Evolutionary conservation across 306 rosid species (phyloP), one percentile per base, ranked within the genome.

Genomic region (Quillaja saponaria): DNA sequence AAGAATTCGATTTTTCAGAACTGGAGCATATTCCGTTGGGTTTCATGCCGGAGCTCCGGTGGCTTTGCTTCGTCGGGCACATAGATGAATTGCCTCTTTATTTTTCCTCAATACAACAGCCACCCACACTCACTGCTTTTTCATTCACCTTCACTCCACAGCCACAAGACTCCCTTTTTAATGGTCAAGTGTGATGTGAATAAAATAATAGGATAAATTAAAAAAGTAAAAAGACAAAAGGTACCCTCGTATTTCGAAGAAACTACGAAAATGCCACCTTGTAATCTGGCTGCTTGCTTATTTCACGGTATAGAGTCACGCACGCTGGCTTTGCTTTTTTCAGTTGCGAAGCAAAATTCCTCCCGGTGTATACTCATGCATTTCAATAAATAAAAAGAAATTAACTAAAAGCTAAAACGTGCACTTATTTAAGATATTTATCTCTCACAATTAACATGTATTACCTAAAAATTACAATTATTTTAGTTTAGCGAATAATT

Each of bases 31-130:
- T 63, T 2, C 31, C 61, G 52, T n/a, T 49, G 42, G 69, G 55
- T 10, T 65, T 75, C 53, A 64, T 38, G 50, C 20, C 66, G 64
- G 80, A 69, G 78, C 77, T 72, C 63, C 83, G 78, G 75, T 74
- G 64, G 19, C 28, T 34, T 21, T 63, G 67, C 74, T 71, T 71
- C 12, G 74, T 72, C 2, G 87, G 55, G 59, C 83, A 84, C 97
- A 87, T 85, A 51, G 31, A 25, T 25, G 31, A 25, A 25, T 25
- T 25, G 2, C 4, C 31, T 4, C 31, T 25, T 25, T n/a, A n/a
- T n/a, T n/a, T n/a, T n/a, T n/a, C n/a, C n/a, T n/a, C n/a, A n/a
- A n/a, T n/a, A n/a, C n/a, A n/a, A n/a, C 33, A 31, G 49, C 37
- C 41, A 50, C 20, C 17, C 14, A 15, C 21, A 19, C 13, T 52